Percentiles rank a stretch among this genome's conserved stretches.
Evolutionary conservation across 176 grass and related monocot species (phyloP).

Genomic region (Bothriochloa decipiens): DNA sequence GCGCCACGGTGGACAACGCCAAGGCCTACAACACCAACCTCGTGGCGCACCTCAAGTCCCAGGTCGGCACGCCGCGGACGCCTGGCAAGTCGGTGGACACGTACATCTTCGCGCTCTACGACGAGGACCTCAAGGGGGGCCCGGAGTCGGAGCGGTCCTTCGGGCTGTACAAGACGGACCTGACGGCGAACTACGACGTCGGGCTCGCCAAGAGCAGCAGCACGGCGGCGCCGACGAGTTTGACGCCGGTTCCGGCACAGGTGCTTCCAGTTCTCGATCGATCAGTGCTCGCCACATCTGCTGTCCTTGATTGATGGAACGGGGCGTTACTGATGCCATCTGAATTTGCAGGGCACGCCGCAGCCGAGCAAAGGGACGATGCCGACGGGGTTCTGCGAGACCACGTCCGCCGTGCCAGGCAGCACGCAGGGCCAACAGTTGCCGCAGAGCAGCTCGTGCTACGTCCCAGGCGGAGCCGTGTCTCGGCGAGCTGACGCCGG

Average conservation of each 20-base stretch:
- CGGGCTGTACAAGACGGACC: slow-evolving; percentile 75
- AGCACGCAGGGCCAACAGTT: slow-evolving; percentile 38
- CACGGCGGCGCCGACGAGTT: slow-evolving; percentile 29
- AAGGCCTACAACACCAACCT: slow-evolving; percentile 86
- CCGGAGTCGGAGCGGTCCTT: slow-evolving; percentile 84
- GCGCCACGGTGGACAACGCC: slow-evolving; percentile 81
- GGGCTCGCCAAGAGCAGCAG: slow-evolving; percentile 53
- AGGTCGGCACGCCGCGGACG: slow-evolving; percentile 74
- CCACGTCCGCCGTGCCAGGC: slow-evolving; percentile 45
- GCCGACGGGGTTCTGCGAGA: slow-evolving; percentile 45
- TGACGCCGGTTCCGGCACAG: slow-evolving; percentile 46
- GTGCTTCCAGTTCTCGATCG: slow-evolving; percentile 5
- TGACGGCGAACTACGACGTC: slow-evolving; percentile 75
- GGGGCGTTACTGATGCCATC: not conserved
- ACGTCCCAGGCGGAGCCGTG: slow-evolving; percentile 38
- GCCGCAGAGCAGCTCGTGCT: slow-evolving; percentile 43
- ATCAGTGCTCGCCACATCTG: not conserved
- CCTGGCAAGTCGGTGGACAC: slow-evolving; percentile 89
- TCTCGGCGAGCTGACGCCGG: not conserved
- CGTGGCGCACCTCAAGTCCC: slow-evolving; percentile 71
- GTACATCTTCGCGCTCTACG: slow-evolving; percentile 95
- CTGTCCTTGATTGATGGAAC: not conserved
- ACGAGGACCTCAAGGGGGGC: slow-evolving; percentile 96
- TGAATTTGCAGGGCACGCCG: slow-evolving; percentile 18
- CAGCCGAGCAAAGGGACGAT: slow-evolving; percentile 16